Conservation (phyloP, 768 basidiomycete species). For the Trametes cingulata region DNA sequence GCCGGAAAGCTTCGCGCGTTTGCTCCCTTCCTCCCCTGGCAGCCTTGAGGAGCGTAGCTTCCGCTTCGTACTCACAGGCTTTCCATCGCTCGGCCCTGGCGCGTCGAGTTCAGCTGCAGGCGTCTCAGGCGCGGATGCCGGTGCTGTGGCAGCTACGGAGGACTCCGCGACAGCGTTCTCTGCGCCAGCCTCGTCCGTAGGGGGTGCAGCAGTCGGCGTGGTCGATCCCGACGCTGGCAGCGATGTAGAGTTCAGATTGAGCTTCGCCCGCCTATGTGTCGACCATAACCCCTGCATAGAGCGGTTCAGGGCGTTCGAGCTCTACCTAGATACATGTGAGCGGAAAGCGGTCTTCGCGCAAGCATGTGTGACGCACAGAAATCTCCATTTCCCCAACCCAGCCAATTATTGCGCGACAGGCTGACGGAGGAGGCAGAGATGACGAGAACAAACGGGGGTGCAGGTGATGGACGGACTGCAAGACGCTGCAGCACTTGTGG, state of each 20-base stretch:
- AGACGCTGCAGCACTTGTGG: too few relatives aligned
- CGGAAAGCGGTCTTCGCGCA: background rate
- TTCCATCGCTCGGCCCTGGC: constrained; percentile 22
- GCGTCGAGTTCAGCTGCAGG: constrained; percentile 1
- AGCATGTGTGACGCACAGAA: constrained; percentile 16
- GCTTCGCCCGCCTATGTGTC: constrained; percentile 57
- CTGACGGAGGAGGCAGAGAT: too few relatives aligned
- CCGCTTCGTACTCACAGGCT: constrained; percentile 49
- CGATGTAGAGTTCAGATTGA: constrained; percentile 60
- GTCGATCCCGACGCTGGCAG: constrained; percentile 27
- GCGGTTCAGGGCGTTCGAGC: constrained; percentile 70
- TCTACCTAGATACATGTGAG: constrained; percentile 52
- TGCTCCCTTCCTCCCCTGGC: constrained; percentile 53
- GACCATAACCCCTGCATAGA: constrained; percentile 84
- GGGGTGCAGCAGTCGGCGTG: constrained; percentile 17
- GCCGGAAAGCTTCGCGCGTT: constrained; percentile 52
- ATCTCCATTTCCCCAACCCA: constrained; percentile 21
- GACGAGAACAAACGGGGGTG: too few relatives aligned
- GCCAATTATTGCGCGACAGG: too few relatives aligned
- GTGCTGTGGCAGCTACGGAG: background rate
- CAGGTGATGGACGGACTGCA: too few relatives aligned
- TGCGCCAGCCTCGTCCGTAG: constrained; percentile 27
- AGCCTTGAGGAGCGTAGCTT: constrained; percentile 57
- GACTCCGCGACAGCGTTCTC: background rate
- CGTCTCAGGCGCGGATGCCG: background rate